Percentiles rank a stretch among this genome's conserved stretches.
phyloP scores from a whole-genome alignment of 2,329 filamentous ascomycete genomes.

The Trichoderma simmonsii region DNA sequence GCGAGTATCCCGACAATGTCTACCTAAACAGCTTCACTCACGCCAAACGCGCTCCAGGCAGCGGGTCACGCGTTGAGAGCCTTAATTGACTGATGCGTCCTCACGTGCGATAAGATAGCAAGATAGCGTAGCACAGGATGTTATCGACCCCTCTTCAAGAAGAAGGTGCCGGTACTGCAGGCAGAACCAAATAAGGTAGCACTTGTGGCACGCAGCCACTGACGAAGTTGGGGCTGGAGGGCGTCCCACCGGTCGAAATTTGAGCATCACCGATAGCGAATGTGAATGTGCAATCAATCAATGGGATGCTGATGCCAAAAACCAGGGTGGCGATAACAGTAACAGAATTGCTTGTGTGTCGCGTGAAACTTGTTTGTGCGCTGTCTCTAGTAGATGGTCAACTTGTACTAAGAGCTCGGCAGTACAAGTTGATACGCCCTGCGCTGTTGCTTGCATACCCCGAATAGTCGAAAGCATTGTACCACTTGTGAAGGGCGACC shows the following conservation, averaged over 20 bases:
- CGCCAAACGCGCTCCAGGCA: constrained; percentile 18
- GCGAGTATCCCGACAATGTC: neutral
- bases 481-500: neutral
- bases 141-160: neutral
- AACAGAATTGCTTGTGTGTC: no score
- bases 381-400: neutral
- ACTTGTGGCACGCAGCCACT: neutral
- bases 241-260: constrained; percentile 1
- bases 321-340: neutral
- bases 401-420: neutral
- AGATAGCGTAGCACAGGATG: neutral
- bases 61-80: constrained; percentile 22
- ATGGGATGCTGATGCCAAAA: neutral
- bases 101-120: constrained; percentile 22
- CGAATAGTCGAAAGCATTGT: neutral
- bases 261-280: neutral
- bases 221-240: neutral
- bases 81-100: constrained; percentile 22
- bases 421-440: neutral
- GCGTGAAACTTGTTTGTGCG: neutral
- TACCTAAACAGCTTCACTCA: neutral
- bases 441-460: neutral
- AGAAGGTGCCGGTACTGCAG: neutral
- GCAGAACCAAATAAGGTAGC: neutral
- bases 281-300: neutral